Evolutionary conservation across 2,329 filamentous ascomycete species (phyloP).

Genomic region (Sclerotinia sclerotiorum): DNA sequence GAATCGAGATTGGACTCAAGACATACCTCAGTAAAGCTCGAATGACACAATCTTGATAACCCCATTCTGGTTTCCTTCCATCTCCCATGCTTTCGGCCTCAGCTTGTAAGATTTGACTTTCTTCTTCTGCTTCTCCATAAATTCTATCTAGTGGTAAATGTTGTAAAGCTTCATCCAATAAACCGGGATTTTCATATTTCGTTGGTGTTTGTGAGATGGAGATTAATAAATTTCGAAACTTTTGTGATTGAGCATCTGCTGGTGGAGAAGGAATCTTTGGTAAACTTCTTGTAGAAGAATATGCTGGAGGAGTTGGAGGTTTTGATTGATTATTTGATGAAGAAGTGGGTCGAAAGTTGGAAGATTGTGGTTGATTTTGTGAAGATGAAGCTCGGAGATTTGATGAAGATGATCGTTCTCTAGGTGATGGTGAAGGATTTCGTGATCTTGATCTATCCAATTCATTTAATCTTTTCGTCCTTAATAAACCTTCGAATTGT

Average conservation of each 20-base stretch:
- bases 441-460: constrained; percentile 64
- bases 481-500: constrained; percentile 83
- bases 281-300: constrained; percentile 61
- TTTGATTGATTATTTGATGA: constrained; percentile 43
- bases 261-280: constrained; percentile 76
- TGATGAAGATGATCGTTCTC: constrained; percentile 52
- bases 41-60: constrained; percentile 96
- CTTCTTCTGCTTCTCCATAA: constrained; percentile 91
- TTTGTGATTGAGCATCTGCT: constrained; percentile 66
- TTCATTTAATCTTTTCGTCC: constrained; percentile 83
- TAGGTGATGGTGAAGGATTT: constrained; percentile 56
- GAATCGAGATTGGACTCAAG: constrained; percentile 27
- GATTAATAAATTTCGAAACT: constrained; percentile 79
- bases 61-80: constrained; percentile 82
- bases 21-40: constrained; percentile 77
- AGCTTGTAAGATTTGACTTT: constrained; percentile 81
- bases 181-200: constrained; percentile 93
- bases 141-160: constrained; percentile 86
- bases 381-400: constrained; percentile 44
- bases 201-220: constrained; percentile 84
- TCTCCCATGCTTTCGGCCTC: constrained; percentile 85
- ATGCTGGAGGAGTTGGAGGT: constrained; percentile 54
- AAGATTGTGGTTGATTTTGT: constrained; percentile 31
- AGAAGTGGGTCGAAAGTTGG: constrained; percentile 48
- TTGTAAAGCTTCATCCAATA: constrained; percentile 87